Evolutionary conservation across 495 filamentous ascomycete genomes (phyloP), one percentile per base, ranked within the genome.

Genomic region (Choiromyces venosus): DNA sequence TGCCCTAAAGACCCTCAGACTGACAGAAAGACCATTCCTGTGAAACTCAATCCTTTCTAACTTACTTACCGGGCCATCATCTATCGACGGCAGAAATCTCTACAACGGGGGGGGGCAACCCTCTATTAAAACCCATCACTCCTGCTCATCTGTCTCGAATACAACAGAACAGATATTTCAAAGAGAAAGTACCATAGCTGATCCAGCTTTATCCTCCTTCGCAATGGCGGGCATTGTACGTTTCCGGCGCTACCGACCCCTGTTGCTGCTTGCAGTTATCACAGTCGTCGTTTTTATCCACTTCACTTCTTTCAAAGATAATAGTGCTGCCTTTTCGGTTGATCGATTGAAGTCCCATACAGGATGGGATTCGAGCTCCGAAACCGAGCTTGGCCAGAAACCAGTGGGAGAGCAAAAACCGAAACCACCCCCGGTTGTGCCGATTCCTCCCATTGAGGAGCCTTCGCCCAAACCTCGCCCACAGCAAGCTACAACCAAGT

Each of bases 171-270:
- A 33, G 52, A 25, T 33, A 16, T 61, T 61, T 61, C 3, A 18
- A 33, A 61, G 52, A 29, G 25, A 16, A n/a, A 61, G 52, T 16
- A 33, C 46, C 14, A 14, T 33, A 61, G 25, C 25, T 61, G 52
- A 61, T 33, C 52, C 12, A 61, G 52, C 52, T 33, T 61, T 61
- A 33, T 61, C 52, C n/a, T 33, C 52, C 10, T 61, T 52, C 40
- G 69, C 25, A 42, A 77, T 77, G 75, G 44, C 76, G 67, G 74
- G 75, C 76, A 44, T 77, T 25, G 74, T 77, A 74, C 75, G 75
- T 65, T 70, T 77, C 66, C 71, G 75, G 61, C 75, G 75, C 66
- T 77, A 73, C 56, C 76, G 74, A 70, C 72, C 75, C 73, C 66
- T 77, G 61, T 67, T 77, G 33, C 66, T 77, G n/a, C 70, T 77